phyloP scores from a whole-genome alignment of 345 rosid species.

The Linum lewisii region DNA sequence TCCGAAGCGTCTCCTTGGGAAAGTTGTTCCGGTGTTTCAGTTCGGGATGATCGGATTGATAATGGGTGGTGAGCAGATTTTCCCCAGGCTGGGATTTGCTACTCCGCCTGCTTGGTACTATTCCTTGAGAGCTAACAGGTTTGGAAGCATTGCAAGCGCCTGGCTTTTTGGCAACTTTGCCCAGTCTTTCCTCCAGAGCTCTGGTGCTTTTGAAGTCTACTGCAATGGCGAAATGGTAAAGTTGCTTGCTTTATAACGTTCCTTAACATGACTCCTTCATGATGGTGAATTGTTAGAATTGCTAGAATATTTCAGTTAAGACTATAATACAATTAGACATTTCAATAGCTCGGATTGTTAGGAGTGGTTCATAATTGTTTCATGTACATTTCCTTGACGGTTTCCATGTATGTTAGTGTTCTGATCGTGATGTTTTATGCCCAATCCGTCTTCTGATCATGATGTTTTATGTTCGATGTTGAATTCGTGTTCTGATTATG shows the following conservation, averaged over 20 bases:
- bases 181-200: slow-evolving; percentile 27
- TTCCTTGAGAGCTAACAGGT: slow-evolving; percentile 25
- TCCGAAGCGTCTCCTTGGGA: slow-evolving; percentile 19
- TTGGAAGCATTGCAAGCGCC: slow-evolving; percentile 25
- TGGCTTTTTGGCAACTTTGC: slow-evolving; percentile 25
- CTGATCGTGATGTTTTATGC: too few species aligned
- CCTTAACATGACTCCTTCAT: too few species aligned
- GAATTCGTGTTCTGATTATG: too few species aligned
- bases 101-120: slow-evolving; percentile 26
- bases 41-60: slow-evolving; percentile 25
- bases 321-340: too few species aligned
- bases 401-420: too few species aligned
- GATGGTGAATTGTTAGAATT: too few species aligned
- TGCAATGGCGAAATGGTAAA: slow-evolving; percentile 24
- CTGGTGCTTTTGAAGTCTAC: slow-evolving; percentile 28
- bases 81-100: slow-evolving; percentile 23
- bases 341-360: too few species aligned
- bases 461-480: not conserved
- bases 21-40: slow-evolving; percentile 25
- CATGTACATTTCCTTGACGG: too few species aligned
- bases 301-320: too few species aligned
- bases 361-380: too few species aligned
- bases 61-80: slow-evolving; percentile 26
- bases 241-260: too few species aligned
- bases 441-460: not conserved